Base-by-base conservation (phyloP, 257 asterid species). In the Salvia splendens region DNA sequence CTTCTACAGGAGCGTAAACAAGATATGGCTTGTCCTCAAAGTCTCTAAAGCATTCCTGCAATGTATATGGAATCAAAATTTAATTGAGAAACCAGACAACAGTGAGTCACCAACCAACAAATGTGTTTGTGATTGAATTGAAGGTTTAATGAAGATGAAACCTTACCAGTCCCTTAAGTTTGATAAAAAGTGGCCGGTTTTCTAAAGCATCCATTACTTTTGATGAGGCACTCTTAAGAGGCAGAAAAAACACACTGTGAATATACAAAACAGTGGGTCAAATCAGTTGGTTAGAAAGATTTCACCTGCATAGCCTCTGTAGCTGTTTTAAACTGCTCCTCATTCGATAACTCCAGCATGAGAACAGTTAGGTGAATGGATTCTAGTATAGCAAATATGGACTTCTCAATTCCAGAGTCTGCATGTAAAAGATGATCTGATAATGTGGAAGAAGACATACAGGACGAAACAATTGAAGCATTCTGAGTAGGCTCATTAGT, bases 321-420 rank as follows among this genome's bases (percentile, higher is more conserved):
- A 69, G 99, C 99, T 77, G 85, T 75, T 81, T 81, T 80, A 75
- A 88, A 76, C 72, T 89, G 88, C 57, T 85, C 92, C 83, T 84
- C 79, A 71, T 91, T 93, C 97, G 97, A 90, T 64, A 93, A 78
- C 80, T 93, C 88, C 82, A 93, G 87, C 99, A 93, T 91, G 80
- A 93, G 89, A 61, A 93, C 95, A 73, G 97, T 93, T 73, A 93
- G 73, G 88, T 93, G 99, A 69, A 93, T 86, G 42, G 97, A 88
- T 73, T 75, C 77, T 63, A 97, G 99, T 48, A 80, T 93, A 69
- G 88, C 86, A 72, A 93, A 93, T 64, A 91, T 85, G 75, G 97
- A 90, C 75, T 76, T 81, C 11, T 90, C 96, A 71, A 94, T 88
- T 48, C 97, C 95, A 68, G 67, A 71, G 30, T 77, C 94, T 83